phyloP scores from a whole-genome alignment of 345 rosid species.

The Gossypium turneri region DNA sequence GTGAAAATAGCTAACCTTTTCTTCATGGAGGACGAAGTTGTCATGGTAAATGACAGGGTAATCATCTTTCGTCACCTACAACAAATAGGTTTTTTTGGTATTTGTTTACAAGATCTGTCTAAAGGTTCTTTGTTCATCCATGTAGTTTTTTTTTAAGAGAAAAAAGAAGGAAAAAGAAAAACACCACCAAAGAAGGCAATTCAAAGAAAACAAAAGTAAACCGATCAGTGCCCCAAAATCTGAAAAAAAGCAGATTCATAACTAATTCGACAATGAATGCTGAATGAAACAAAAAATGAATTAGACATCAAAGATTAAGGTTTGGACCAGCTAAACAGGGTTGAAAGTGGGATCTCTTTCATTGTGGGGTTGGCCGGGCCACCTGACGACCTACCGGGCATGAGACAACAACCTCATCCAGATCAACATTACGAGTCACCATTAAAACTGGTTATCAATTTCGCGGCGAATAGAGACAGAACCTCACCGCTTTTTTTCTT shows the following conservation, averaged over 20 bases:
- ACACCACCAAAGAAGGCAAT: background rate
- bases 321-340: background rate
- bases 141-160: background rate
- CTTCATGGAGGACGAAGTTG: conserved; percentile 44
- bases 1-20: conserved; percentile 33
- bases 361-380: background rate
- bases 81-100: conserved; percentile 21
- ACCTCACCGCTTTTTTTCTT: background rate
- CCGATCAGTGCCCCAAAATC: conserved; percentile 17
- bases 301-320: background rate
- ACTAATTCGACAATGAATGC: background rate
- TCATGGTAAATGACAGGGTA: conserved; percentile 71
- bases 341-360: background rate
- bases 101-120: conserved; percentile 18
- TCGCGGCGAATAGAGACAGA: conserved; percentile 23
- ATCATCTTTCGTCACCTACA: conserved; percentile 65
- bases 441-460: background rate
- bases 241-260: background rate
- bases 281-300: background rate
- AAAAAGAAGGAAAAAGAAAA: background rate
- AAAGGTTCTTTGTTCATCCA: conserved; percentile 18
- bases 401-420: background rate
- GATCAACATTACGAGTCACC: background rate
- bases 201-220: background rate
- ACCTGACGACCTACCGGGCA: background rate